Evolutionary conservation across 345 rosid species (phyloP).

Genomic region (Hibiscus syriacus): DNA sequence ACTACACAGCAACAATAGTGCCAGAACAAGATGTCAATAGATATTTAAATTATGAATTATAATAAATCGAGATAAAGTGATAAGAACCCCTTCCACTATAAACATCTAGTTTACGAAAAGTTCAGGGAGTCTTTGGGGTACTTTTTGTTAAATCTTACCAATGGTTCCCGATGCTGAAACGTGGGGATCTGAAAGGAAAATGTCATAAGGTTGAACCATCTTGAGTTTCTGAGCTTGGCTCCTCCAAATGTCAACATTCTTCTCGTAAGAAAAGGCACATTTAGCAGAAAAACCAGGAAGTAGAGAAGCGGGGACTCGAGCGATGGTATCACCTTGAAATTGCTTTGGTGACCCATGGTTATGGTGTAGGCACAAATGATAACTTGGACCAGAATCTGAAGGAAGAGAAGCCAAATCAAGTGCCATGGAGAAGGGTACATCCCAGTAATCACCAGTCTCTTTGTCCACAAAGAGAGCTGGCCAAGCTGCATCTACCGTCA

Average conservation of each 20-base stretch:
- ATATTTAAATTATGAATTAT: neutral
- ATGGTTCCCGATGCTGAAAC: constrained; percentile 64
- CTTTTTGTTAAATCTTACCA: constrained; percentile 37
- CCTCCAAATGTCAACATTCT: constrained; percentile 68
- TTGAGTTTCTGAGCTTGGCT: constrained; percentile 53
- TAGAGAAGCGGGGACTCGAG: constrained; percentile 43
- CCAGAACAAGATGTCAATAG: neutral
- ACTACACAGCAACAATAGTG: neutral
- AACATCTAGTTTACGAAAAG: neutral
- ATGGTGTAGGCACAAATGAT: constrained; percentile 62
- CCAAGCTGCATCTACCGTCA: constrained; percentile 59
- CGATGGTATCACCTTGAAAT: constrained; percentile 26
- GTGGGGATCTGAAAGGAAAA: constrained; percentile 73
- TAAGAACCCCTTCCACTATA: neutral
- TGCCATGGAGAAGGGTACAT: constrained; percentile 66
- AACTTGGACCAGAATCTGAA: constrained; percentile 54
- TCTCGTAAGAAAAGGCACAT: constrained; percentile 56
- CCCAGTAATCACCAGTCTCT: constrained; percentile 59
- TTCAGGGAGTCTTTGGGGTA: neutral
- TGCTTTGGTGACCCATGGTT: constrained; percentile 41
- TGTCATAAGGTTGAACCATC: constrained; percentile 63
- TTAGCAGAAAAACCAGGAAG: constrained; percentile 63
- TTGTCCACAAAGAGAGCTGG: constrained; percentile 73
- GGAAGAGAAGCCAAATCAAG: constrained; percentile 68
- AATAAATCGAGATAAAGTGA: neutral